Base-by-base conservation (phyloP, 495 filamentous ascomycete species). In the Penicillium bialowiezense region DNA sequence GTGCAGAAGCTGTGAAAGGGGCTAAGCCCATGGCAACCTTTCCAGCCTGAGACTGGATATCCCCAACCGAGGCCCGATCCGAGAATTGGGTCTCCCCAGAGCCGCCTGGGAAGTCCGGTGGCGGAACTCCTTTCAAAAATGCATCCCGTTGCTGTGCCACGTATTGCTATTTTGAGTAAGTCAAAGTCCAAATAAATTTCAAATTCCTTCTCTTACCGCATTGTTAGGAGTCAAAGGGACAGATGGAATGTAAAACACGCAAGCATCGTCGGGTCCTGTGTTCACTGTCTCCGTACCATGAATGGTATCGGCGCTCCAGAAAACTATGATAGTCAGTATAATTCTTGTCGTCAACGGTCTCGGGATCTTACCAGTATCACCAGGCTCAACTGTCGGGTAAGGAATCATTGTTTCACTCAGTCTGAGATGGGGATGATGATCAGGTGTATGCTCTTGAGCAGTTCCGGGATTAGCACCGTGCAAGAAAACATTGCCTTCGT, bases 231-330 rank as follows among this genome's bases (percentile, higher is more conserved):
- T 88, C 0, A 86, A 72, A 0, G 88, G 87, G 50, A 82, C 87
- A 2, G 82, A 77, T 0, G 88, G 88, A 47, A 91, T 91, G 54
- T 91, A 90, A 32, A 92, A 55, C 1, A 91, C 88, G 41, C 80
- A 84, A 0, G 80, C 79, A 60, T 91, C 88, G 1, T 67, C 63
- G 14, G 55, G 67, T 7, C 88, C 88, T 5, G 60, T 59, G 58
- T 92, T 87, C 2, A 75, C 59, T 21, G 74, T 82, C 55, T 92
- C 88, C 3, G 90, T 86, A 1, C 83, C 78, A 19, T 59, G 56
- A 13, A 59, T 59, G 8, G 48, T 44, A 51, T 53, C 51, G 35
- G 31, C 44, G 23, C 44, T 45, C 51, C 51, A 53, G 38, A 48
- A 48, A 12, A 48, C 44, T 48, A n/a, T 19, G 1, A 32, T n/a